Evolutionary conservation across 2,329 filamentous ascomycete genomes (phyloP).

Genomic region (Coniella vitis): DNA sequence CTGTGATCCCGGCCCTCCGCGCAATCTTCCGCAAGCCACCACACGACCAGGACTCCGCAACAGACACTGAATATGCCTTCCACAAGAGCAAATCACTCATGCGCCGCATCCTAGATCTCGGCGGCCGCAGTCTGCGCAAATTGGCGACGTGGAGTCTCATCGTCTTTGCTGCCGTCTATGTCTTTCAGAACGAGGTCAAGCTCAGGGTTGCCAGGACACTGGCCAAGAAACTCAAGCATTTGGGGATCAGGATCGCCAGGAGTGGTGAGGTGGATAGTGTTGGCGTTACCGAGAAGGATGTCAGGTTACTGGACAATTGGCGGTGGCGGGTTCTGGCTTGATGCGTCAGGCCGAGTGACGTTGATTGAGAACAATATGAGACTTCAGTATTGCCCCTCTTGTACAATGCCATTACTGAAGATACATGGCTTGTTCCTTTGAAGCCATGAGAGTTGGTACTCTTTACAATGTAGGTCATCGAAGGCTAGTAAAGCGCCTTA

Average conservation of each 20-base stretch:
- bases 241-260: conserved; percentile 40
- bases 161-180: conserved; percentile 50
- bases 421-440: no score
- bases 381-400: no score
- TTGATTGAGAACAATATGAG: no score
- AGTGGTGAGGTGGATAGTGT: conserved; percentile 31
- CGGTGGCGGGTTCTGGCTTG: conserved; percentile 48
- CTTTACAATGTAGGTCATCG: no score
- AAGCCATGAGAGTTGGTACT: no score
- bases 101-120: conserved; percentile 38
- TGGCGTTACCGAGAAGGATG: conserved; percentile 37
- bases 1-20: conserved; percentile 46
- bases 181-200: conserved; percentile 53
- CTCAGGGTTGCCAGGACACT: conserved; percentile 47
- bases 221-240: conserved; percentile 40
- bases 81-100: conserved; percentile 42
- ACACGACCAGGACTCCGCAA: conserved; percentile 33
- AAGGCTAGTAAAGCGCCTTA: no score
- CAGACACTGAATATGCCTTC: conserved; percentile 54
- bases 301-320: conserved; percentile 47
- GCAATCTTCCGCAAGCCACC: conserved; percentile 41
- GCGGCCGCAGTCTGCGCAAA: conserved; percentile 32
- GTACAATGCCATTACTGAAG: no score
- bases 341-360: conserved; percentile 24
- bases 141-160: conserved; percentile 46